Conservation (phyloP, 495 filamentous ascomycete genomes). For the Glonium stellatum region DNA sequence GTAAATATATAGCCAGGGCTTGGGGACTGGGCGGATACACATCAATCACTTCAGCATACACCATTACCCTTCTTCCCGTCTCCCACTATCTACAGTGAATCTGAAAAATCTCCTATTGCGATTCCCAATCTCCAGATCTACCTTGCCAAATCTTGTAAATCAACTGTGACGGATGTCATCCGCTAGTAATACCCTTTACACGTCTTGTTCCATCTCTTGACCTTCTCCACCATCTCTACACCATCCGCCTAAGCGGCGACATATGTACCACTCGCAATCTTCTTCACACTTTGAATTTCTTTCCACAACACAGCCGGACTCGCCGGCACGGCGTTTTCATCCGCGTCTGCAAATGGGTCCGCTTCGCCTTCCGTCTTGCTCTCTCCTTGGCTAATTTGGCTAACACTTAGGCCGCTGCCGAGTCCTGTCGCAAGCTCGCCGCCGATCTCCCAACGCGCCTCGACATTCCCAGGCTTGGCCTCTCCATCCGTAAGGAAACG, state of each 20-base stretch:
- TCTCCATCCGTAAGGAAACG: conserved; percentile 72
- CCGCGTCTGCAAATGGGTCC: conserved; percentile 66
- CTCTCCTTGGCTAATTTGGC: conserved; percentile 47
- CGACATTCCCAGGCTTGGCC: conserved; percentile 67
- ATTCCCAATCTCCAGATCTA: neutral
- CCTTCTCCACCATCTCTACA: neutral
- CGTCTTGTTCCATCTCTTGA: neutral
- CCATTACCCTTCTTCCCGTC: neutral
- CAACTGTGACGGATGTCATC: neutral
- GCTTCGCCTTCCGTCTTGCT: conserved; percentile 37
- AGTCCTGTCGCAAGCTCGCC: conserved; percentile 43
- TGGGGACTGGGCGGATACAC: neutral
- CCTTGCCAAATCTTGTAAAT: neutral
- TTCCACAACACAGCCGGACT: conserved; percentile 54
- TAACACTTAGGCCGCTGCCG: conserved; percentile 52
- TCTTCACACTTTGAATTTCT: conserved; percentile 62
- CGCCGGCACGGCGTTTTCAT: conserved; percentile 35
- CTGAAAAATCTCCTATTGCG: neutral
- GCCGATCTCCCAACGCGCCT: conserved; percentile 73
- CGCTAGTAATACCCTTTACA: too few species aligned
- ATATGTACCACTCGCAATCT: conserved; percentile 58
- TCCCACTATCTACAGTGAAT: neutral
- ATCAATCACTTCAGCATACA: neutral
- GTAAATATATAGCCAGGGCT: too few species aligned
- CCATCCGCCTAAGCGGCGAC: neutral